phyloP scores from a whole-genome alignment of 352 stramenopile species.

The Pythium chondricola region DNA sequence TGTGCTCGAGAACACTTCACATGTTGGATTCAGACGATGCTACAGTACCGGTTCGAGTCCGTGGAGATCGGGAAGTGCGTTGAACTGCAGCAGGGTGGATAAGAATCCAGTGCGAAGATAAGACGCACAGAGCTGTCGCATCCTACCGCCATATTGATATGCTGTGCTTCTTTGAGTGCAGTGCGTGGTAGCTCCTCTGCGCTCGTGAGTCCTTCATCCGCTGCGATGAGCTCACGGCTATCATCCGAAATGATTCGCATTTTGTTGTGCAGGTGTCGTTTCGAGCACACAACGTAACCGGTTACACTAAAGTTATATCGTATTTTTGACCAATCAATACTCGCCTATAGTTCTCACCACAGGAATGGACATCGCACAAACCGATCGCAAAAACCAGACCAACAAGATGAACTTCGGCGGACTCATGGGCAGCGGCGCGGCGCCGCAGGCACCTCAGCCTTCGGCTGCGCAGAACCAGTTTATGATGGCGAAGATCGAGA shows the following conservation, averaged over 20 bases:
- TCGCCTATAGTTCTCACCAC: constrained; percentile 14
- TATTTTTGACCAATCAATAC: constrained; percentile 11
- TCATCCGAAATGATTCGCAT: constrained; percentile 37
- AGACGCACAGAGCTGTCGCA: too few relatives aligned
- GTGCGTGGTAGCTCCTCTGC: constrained; percentile 17
- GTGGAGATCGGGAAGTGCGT: constrained; percentile 31
- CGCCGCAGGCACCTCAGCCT: constrained; percentile 46
- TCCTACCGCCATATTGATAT: constrained; percentile 61
- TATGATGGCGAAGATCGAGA: constrained; percentile 88
- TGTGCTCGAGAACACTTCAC: too few relatives aligned
- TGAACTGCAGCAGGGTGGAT: constrained; percentile 73
- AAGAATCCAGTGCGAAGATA: too few relatives aligned
- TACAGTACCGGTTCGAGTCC: constrained; percentile 47
- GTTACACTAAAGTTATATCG: neutral
- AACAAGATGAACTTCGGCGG: constrained; percentile 71
- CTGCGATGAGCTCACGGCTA: constrained; percentile 39
- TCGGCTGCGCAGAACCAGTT: constrained; percentile 47
- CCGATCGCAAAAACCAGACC: neutral
- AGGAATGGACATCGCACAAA: constrained; percentile 7
- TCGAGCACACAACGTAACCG: constrained; percentile 2
- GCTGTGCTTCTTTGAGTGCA: constrained; percentile 21
- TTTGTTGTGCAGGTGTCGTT: constrained; percentile 1
- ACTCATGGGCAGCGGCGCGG: constrained; percentile 53
- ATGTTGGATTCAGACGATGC: too few relatives aligned
- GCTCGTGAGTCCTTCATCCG: constrained; percentile 43